Evolutionary conservation across 129 eudicot genomes (phyloP).

Genomic region (Gnaphalium uliginosum): DNA sequence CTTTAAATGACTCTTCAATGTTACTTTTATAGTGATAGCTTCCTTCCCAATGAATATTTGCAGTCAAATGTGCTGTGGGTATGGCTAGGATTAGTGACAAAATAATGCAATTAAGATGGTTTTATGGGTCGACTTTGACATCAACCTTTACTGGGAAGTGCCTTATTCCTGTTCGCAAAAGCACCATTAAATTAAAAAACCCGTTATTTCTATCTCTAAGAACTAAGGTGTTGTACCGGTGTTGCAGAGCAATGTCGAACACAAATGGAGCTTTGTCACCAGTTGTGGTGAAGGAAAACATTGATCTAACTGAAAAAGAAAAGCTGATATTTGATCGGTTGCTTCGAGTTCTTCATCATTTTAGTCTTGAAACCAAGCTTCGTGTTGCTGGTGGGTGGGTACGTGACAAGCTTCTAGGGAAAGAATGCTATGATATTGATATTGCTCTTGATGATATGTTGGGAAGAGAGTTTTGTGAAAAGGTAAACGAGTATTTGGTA

Average conservation of each 20-base stretch:
- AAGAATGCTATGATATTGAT: slow-evolving; percentile 94
- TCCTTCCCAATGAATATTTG: slow-evolving; percentile 31
- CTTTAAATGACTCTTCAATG: neutral
- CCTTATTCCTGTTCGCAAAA: slow-evolving; percentile 16
- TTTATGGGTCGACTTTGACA: slow-evolving; percentile 39
- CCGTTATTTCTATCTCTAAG: neutral
- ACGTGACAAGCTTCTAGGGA: slow-evolving; percentile 94
- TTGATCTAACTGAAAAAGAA: slow-evolving; percentile 71
- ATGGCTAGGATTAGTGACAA: slow-evolving; percentile 41
- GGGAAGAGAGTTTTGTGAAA: slow-evolving; percentile 89
- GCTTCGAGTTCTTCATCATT: slow-evolving; percentile 60
- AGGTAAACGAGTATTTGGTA: slow-evolving; percentile 74
- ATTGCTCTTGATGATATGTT: slow-evolving; percentile 90
- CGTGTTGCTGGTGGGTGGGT: slow-evolving; percentile 99
- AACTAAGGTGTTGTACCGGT: slow-evolving; percentile 15
- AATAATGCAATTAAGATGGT: slow-evolving; percentile 38
- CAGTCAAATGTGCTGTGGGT: slow-evolving; percentile 32
- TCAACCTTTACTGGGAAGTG: slow-evolving; percentile 26
- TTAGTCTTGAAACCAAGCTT: slow-evolving; percentile 70
- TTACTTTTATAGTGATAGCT: slow-evolving; percentile 20
- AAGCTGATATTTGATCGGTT: slow-evolving; percentile 65
- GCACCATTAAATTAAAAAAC: slow-evolving; percentile 17
- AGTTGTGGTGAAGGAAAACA: slow-evolving; percentile 39
- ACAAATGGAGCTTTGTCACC: slow-evolving; percentile 17
- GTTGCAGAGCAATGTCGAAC: slow-evolving; percentile 30